A percentile compares a stretch with the other conserved stretches of the same genome.
phyloP scores from a whole-genome alignment of 2,329 filamentous ascomycete genomes.

The Aspergillus felis region DNA sequence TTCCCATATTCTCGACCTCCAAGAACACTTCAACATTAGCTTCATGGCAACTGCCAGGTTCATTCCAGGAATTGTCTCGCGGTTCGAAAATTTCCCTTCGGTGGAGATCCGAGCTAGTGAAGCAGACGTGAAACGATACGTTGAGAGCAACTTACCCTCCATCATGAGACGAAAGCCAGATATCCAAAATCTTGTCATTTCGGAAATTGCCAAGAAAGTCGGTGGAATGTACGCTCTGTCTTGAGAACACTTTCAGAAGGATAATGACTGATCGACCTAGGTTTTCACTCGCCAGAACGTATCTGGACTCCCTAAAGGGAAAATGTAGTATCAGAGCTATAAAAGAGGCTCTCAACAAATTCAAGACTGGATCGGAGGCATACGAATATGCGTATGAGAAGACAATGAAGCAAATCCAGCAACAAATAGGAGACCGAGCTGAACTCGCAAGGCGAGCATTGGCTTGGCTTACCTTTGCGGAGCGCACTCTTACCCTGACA shows the following conservation, averaged over 20 bases:
- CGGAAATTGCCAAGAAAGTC: background rate
- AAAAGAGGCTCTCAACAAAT: slow-evolving; percentile 20
- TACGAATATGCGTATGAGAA: background rate
- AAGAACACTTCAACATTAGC: background rate
- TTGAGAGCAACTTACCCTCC: background rate
- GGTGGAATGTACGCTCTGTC: background rate
- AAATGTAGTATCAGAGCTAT: slow-evolving; percentile 26
- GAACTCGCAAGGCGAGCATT: slow-evolving; percentile 3
- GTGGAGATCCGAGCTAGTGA: background rate
- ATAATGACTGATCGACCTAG: background rate
- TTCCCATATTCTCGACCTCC: background rate
- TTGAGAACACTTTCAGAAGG: background rate
- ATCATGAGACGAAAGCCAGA: background rate
- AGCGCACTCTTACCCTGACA: slow-evolving; percentile 2
- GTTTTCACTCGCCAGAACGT: slow-evolving; percentile 10
- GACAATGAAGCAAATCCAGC: slow-evolving; percentile 1
- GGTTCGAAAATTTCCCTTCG: background rate
- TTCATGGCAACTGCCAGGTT: background rate
- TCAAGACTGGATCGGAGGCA: slow-evolving; percentile 26
- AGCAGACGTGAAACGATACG: background rate
- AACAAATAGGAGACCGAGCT: background rate
- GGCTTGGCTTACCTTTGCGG: slow-evolving; percentile 9
- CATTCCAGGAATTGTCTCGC: background rate
- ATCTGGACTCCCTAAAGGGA: slow-evolving; percentile 5
- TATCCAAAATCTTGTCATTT: background rate